Evolutionary conservation across 345 rosid species (phyloP).

Genomic region (Punica granatum): DNA sequence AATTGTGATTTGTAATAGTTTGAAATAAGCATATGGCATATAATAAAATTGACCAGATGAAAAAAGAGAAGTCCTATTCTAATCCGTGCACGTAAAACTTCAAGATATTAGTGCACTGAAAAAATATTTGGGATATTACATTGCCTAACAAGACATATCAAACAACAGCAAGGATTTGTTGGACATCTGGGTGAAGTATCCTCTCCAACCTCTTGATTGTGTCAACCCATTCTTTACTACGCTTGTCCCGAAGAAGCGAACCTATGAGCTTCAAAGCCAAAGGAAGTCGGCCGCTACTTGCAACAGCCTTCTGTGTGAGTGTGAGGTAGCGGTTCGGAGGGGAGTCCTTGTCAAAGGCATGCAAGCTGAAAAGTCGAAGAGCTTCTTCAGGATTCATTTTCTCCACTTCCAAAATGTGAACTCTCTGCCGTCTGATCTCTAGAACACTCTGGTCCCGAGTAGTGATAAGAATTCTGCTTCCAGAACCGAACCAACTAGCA

Average conservation of each 20-base stretch:
- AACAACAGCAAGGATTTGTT: neutral
- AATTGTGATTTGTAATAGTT: no score
- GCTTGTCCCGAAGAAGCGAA: neutral
- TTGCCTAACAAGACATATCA: no score
- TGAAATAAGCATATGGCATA: no score
- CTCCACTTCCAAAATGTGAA: neutral
- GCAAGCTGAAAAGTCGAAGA: conserved; percentile 9
- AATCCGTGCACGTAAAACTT: no score
- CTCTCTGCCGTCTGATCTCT: neutral
- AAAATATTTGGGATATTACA: no score
- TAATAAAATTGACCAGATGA: no score
- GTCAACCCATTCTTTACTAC: neutral
- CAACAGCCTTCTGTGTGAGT: neutral
- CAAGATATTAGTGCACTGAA: no score
- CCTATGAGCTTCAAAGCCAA: conserved; percentile 7
- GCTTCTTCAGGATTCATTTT: neutral
- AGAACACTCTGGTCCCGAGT: neutral
- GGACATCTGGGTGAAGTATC: neutral
- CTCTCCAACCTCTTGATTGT: neutral
- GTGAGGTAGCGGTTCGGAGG: neutral
- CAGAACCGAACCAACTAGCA: neutral
- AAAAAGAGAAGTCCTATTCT: no score
- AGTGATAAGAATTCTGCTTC: conserved; percentile 11
- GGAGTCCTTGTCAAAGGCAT: conserved; percentile 4
- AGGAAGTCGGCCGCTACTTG: conserved; percentile 8